Evolutionary conservation across 2,329 filamentous ascomycete species (phyloP).

Genomic region (Pleurostoma richardsiae): DNA sequence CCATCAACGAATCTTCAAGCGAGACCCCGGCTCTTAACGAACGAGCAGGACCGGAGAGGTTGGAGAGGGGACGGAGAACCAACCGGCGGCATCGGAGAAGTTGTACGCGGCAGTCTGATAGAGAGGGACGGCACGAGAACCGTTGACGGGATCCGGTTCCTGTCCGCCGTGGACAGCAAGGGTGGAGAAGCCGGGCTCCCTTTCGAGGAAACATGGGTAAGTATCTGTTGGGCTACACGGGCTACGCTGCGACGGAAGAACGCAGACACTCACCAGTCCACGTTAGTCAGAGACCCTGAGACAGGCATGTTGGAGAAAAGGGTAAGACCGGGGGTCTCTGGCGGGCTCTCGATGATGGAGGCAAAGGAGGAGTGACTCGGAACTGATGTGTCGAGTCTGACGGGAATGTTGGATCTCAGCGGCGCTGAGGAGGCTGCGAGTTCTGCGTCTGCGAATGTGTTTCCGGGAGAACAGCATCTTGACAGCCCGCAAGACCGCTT

Average conservation of each 20-base stretch:
- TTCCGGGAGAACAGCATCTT: too few relatives aligned
- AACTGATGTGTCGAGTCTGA: too few relatives aligned
- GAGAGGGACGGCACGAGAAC: slow-evolving; percentile 20
- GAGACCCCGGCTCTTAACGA: background rate
- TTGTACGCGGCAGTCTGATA: slow-evolving; percentile 23
- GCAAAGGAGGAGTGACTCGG: background rate
- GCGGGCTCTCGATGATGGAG: background rate
- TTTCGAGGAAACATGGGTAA: background rate
- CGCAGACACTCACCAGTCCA: slow-evolving; percentile 19
- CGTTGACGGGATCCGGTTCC: slow-evolving; percentile 23
- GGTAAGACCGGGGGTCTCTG: too few relatives aligned
- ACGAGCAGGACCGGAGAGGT: too few relatives aligned
- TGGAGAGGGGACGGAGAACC: background rate
- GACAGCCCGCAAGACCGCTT: too few relatives aligned
- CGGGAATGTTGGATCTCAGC: too few relatives aligned
- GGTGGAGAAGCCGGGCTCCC: background rate
- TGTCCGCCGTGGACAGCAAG: slow-evolving; percentile 18
- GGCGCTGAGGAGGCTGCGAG: too few relatives aligned
- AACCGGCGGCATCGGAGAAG: slow-evolving; percentile 24
- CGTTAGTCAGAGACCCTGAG: slow-evolving; percentile 23
- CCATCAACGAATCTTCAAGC: background rate
- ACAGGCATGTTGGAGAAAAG: slow-evolving; percentile 17
- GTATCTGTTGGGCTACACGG: slow-evolving; percentile 11
- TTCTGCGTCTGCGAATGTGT: too few relatives aligned
- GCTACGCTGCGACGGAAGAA: too few relatives aligned